Conservation (phyloP, 2,329 filamentous ascomycete species). For the Xylariaceae sp. region DNA sequence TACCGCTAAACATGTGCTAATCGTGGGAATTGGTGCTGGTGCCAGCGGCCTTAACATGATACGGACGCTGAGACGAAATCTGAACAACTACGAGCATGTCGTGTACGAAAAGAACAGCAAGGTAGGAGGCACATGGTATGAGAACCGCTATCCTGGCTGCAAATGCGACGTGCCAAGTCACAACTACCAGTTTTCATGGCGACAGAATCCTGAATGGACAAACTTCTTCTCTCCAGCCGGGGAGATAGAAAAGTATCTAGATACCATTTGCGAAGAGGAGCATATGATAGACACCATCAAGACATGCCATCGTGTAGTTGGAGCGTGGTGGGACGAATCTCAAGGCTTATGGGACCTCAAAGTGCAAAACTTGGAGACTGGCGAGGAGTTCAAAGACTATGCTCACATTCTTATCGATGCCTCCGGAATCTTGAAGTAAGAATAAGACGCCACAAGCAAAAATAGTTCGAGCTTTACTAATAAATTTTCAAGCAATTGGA, state of each 20-base stretch:
- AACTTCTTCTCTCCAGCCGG: conserved; percentile 53
- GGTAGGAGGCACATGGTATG: conserved; percentile 58
- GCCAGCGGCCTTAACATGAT: conserved; percentile 45
- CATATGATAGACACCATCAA: conserved; percentile 43
- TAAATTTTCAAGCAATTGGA: conserved; percentile 43
- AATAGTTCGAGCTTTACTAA: neutral
- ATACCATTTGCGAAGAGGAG: conserved; percentile 46
- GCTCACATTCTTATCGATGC: conserved; percentile 50
- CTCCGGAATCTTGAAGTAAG: conserved; percentile 53
- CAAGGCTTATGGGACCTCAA: conserved; percentile 42
- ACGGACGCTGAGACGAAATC: conserved; percentile 42
- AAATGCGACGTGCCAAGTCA: conserved; percentile 57
- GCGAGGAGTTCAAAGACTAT: conserved; percentile 41
- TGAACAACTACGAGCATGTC: conserved; percentile 43
- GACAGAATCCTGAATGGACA: conserved; percentile 58
- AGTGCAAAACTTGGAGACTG: conserved; percentile 38
- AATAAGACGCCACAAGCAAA: neutral
- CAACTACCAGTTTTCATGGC: conserved; percentile 63
- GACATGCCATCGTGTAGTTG: conserved; percentile 40
- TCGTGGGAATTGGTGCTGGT: conserved; percentile 45
- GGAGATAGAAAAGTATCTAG: conserved; percentile 57
- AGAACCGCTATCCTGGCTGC: conserved; percentile 58
- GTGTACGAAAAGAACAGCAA: conserved; percentile 57
- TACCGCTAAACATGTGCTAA: conserved; percentile 39
- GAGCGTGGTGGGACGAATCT: conserved; percentile 45